Evolutionary conservation across 2,329 filamentous ascomycete species (phyloP).

Genomic region (Aureobasidium musti): DNA sequence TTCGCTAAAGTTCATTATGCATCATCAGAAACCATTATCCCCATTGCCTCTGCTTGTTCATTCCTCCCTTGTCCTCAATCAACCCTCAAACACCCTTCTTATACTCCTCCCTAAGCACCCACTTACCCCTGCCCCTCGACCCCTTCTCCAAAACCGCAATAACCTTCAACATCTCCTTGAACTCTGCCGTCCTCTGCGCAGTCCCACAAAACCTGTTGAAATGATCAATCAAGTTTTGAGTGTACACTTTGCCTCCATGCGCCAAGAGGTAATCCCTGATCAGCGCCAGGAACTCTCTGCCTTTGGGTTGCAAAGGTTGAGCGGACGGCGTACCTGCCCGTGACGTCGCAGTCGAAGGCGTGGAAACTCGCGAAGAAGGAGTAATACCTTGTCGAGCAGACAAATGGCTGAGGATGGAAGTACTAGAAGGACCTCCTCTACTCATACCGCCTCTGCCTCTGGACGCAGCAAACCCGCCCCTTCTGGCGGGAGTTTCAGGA

Average conservation of each 20-base stretch:
- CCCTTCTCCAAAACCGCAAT: slow-evolving; percentile 71
- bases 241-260: slow-evolving; percentile 76
- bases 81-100: slow-evolving; percentile 17
- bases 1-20: neutral
- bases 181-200: slow-evolving; percentile 69
- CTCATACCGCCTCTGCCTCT: slow-evolving; percentile 38
- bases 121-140: slow-evolving; percentile 53
- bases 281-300: slow-evolving; percentile 50
- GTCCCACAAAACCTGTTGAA: slow-evolving; percentile 80
- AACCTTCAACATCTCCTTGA: slow-evolving; percentile 75
- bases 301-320: slow-evolving; percentile 41
- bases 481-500: slow-evolving; percentile 57
- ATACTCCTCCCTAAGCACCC: slow-evolving; percentile 63
- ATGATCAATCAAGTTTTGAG: slow-evolving; percentile 84
- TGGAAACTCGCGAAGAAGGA: slow-evolving; percentile 47
- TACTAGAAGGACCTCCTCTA: slow-evolving; percentile 39
- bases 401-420: slow-evolving; percentile 50
- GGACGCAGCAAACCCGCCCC: slow-evolving; percentile 49
- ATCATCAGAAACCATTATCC: neutral
- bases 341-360: slow-evolving; percentile 40
- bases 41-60: neutral
- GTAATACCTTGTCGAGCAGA: slow-evolving; percentile 47
- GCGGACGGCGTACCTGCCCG: slow-evolving; percentile 35
- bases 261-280: slow-evolving; percentile 77
- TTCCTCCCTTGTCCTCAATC: no score